Base-by-base conservation (phyloP, 108 stramenopile genomes). In the Stephanodiscus minutulus region DNA sequence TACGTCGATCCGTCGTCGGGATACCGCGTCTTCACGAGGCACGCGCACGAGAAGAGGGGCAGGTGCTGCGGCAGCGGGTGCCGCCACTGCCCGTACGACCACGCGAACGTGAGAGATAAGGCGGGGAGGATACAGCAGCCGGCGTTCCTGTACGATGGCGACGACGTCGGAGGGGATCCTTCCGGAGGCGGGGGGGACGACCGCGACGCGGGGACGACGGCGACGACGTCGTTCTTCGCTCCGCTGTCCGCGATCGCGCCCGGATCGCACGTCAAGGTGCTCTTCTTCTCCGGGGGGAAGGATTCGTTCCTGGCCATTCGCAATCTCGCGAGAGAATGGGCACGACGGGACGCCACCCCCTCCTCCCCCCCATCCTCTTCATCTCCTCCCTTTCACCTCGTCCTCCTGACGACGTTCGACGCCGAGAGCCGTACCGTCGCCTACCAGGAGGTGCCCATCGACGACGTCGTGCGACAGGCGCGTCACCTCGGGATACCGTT, bases 221-320 rank as follows among this genome's bases (percentile, higher is more conserved):
- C 31, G 31, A 33, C 31, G 31, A 33, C 31, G 31, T 25, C 36
- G 8, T 24, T 70, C 24, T 59, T 61, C 66, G 49, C 76, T 35
- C n/a, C 68, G 1, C 36, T 70, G 46, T 81, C 31, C 17, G 28
- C 67, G 39, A 77, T 82, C 37, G 76, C 73, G 7, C 71, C 69
- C 15, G 54, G 39, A 37, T 78, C 58, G 53, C 70, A 70, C 15
- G 66, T 89, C 29, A 86, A 86, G 46, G 85, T 97, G 13, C 66
- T 97, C 24, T 97, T 96, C 67, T 94, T 91, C 67, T 84, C 82
- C 49, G 96, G 96, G 7, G 96, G 96, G 50, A 97, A 97, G 62
- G 96, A 97, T 73, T 95, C 93, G 21, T 96, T 92, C 62, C 65
- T 97, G 62, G 77, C 96, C 10, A 81, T 94, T 68, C 87, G 94